Base-by-base conservation (phyloP, 331 rosid genomes). In the Telfairia occidentalis region DNA sequence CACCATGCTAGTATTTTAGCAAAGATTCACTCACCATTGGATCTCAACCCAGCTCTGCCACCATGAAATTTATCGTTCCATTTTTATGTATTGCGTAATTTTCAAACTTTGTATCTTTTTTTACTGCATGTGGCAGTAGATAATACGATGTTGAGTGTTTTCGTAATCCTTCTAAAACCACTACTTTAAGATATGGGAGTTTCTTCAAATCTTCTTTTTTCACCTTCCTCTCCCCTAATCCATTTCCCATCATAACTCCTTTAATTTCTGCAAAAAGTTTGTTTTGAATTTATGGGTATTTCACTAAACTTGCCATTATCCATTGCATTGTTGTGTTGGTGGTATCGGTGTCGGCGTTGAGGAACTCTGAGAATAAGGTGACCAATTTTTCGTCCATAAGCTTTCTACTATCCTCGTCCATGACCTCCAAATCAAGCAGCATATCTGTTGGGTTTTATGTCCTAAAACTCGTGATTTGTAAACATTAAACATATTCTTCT, bases 41-140 rank as follows among this genome's bases (percentile, higher is more conserved):
- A 70, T 90, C 91, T 88, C 79, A 77, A 16, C 90, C 92, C 55
- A 88, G 85, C 23, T 88, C 88, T 0, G 89, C 90, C 79, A 86
- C 89, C 89, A 82, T 83, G 82, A 90, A 82, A 79, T 86, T 90
- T 18, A 88, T 77, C 0, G 46, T 42, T 7, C 75, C 87, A 3
- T 90, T n/a, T 59, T 80, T 63, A 1, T 28, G 71, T 34, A 63
- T 63, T 18, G 35, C 48, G 4, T 63, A 63, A 9, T 63, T 35
- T 4, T 35, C 71, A 46, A 34, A 35, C 0, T 0, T 4, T 0
- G 71, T 63, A 2, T 63, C 71, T n/a, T 63, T 48, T 63, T 35
- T 63, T 23, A 63, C 71, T 34, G 71, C 46, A 12, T 63, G 71
- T 34, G 26, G 71, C n/a, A 35, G 8, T 29, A 63, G 3, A 8